Evolutionary conservation across 192 early-diverging fungal genomes (phyloP), one percentile per base, ranked within the genome.

Genomic region (Spizellomyces sp.): DNA sequence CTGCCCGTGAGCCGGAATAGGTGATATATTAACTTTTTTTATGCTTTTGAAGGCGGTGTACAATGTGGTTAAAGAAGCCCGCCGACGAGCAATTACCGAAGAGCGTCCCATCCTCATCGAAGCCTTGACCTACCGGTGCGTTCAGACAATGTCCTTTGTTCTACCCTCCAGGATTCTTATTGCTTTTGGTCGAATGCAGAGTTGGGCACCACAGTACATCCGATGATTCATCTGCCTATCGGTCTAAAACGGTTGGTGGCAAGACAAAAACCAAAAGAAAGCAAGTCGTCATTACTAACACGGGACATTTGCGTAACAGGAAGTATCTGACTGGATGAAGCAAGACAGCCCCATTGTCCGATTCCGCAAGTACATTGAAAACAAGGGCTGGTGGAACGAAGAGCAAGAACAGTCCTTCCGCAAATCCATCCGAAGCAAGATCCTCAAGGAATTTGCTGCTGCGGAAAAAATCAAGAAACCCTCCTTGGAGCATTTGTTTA

Each of bases 141-240:
- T 63, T 9, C n/a, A 17, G 12, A 21, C 4, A 0, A 22, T 45
- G 4, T 8, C 55, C 73, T 63, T 77, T 71, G 36, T 9, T 48
- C 50, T 14, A 58, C 22, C 4, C 6, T 41, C 9, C 19, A 43
- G 19, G 21, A 0, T 15, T 74, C 62, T 43, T 42, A n/a, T 56
- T 21, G 45, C 47, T 1, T 42, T 22, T 21, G 5, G 57, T 41
- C 14, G 8, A 1, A 14, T 48, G 14, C 46, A 86, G 84, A 60
- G 87, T 98, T 57, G 90, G 94, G 8, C 97, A 99, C 77, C 97
- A 99, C 83, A 93, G 91, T 71, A 99, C 97, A 5, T 97, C 95
- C 1, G 97, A 99, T 78, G 96, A 99, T 77, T 97, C 96, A 12
- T 91, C 93, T 5, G 95, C 95, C 19, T 99, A 99, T 77, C 87